Conservation (phyloP, 495 filamentous ascomycete genomes). For the Pyrenula aspistea region DNA sequence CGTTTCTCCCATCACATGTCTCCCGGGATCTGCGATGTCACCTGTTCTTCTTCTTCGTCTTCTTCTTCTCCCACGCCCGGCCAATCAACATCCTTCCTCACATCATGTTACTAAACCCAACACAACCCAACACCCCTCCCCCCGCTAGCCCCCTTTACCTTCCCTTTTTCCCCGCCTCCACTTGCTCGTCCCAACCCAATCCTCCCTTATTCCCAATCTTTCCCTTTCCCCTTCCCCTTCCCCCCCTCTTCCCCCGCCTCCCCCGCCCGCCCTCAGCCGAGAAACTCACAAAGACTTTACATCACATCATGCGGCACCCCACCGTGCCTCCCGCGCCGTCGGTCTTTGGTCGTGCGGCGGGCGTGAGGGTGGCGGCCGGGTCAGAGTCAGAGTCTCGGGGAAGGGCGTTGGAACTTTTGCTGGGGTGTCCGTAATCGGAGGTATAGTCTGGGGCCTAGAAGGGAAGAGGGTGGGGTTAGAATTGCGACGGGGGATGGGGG, state of each 20-base stretch:
- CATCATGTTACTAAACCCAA: no score
- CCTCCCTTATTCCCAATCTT: slow-evolving; percentile 14
- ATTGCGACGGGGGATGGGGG: neutral
- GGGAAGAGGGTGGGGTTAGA: neutral
- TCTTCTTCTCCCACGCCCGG: no score
- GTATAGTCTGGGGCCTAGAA: neutral
- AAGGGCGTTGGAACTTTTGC: neutral
- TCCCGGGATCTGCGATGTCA: no score
- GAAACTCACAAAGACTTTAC: neutral
- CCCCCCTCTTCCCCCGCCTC: neutral
- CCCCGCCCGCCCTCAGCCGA: neutral
- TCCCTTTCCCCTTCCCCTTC: neutral
- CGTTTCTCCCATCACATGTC: no score
- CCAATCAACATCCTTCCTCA: no score
- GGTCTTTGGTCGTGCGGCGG: neutral
- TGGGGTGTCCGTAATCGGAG: neutral
- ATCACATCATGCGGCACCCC: neutral
- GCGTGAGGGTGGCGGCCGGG: no score
- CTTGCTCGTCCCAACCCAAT: no score
- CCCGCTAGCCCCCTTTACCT: no score
- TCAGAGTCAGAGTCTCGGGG: neutral
- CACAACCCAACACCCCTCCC: no score
- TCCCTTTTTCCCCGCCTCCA: no score
- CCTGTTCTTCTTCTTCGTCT: no score
- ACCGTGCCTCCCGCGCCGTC: neutral